A percentile compares a stretch with the other conserved stretches of the same genome.
phyloP scores from a whole-genome alignment of 768 basidiomycete species.

The Termitomyces sp. region DNA sequence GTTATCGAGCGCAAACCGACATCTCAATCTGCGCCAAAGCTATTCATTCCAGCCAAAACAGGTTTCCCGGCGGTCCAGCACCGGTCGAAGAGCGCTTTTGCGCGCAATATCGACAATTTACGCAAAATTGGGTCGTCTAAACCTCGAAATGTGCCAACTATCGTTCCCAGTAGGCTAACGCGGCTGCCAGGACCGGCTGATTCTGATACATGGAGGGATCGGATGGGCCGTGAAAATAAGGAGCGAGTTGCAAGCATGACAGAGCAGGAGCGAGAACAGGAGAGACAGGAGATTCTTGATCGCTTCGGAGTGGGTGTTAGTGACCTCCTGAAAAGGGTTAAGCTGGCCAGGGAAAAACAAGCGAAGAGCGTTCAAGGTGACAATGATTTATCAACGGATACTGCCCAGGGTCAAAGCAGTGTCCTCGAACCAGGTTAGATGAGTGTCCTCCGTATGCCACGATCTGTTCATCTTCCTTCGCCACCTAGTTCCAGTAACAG shows the following conservation, averaged over 20 bases:
- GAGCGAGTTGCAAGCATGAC: slow-evolving; percentile 60
- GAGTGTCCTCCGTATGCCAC: background rate
- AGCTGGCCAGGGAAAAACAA: slow-evolving; percentile 37
- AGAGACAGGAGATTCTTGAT: slow-evolving; percentile 60
- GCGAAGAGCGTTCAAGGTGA: slow-evolving; percentile 1
- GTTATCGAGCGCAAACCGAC: slow-evolving; percentile 41
- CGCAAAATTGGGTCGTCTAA: slow-evolving; percentile 17
- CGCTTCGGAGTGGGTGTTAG: slow-evolving; percentile 64
- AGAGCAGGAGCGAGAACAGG: slow-evolving; percentile 61
- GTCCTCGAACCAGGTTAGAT: slow-evolving; percentile 15
- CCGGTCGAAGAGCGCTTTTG: slow-evolving; percentile 60
- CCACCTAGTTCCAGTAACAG: slow-evolving; percentile 11
- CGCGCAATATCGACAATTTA: slow-evolving; percentile 37
- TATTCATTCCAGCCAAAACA: slow-evolving; percentile 25
- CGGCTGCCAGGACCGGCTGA: slow-evolving; percentile 8
- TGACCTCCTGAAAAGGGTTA: slow-evolving; percentile 54
- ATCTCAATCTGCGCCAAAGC: slow-evolving; percentile 20
- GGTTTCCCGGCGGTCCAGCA: slow-evolving; percentile 65
- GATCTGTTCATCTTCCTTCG: background rate
- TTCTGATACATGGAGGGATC: slow-evolving; percentile 42
- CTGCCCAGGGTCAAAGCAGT: background rate
- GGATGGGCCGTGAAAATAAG: slow-evolving; percentile 65
- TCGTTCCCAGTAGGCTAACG: slow-evolving; percentile 8
- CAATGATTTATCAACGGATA: background rate
- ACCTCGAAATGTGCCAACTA: slow-evolving; percentile 22